Evolutionary conservation across 164 flowering plant species (phyloP).

Genomic region (Magnolia changhungtana): DNA sequence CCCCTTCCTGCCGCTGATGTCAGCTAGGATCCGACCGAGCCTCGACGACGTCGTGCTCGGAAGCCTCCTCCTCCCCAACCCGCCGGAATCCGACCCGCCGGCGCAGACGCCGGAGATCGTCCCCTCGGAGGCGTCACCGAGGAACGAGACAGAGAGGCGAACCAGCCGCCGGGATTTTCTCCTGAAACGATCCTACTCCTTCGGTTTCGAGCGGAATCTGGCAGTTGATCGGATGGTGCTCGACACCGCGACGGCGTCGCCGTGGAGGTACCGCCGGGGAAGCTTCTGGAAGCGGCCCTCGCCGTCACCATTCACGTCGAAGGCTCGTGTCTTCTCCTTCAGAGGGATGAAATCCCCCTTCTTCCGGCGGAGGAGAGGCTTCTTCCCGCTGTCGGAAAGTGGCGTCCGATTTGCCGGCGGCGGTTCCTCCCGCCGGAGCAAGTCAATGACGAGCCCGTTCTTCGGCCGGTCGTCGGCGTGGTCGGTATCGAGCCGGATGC

Average conservation of each 20-base stretch:
- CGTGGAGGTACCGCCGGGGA: constrained; percentile 62
- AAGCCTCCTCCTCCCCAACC: constrained; percentile 31
- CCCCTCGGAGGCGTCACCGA: constrained; percentile 33
- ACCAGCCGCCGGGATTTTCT: constrained; percentile 39
- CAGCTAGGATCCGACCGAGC: constrained; percentile 76
- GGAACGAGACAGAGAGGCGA: constrained; percentile 28
- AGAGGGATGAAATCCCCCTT: constrained; percentile 65
- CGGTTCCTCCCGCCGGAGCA: constrained; percentile 66
- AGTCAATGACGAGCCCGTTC: constrained; percentile 80
- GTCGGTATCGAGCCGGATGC: constrained; percentile 71
- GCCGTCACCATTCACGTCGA: constrained; percentile 62
- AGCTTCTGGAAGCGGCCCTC: constrained; percentile 71
- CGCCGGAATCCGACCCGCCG: constrained; percentile 16
- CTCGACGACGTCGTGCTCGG: constrained; percentile 55
- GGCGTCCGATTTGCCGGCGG: constrained; percentile 39
- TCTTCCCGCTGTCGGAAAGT: constrained; percentile 81
- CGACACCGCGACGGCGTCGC: constrained; percentile 76
- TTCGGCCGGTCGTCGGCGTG: constrained; percentile 45
- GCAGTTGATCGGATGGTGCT: constrained; percentile 54
- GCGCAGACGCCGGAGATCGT: constrained; percentile 18
- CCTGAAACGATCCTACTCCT: constrained; percentile 86
- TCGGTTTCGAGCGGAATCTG: constrained; percentile 77
- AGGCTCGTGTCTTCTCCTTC: constrained; percentile 79
- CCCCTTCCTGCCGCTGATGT: constrained; percentile 84
- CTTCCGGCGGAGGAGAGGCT: constrained; percentile 52